These are phyloP conservation scores for Aspergillus homomorphus DNA, from an alignment of 495 filamentous ascomycete genomes.

Conservation along the genomic window DNA sequence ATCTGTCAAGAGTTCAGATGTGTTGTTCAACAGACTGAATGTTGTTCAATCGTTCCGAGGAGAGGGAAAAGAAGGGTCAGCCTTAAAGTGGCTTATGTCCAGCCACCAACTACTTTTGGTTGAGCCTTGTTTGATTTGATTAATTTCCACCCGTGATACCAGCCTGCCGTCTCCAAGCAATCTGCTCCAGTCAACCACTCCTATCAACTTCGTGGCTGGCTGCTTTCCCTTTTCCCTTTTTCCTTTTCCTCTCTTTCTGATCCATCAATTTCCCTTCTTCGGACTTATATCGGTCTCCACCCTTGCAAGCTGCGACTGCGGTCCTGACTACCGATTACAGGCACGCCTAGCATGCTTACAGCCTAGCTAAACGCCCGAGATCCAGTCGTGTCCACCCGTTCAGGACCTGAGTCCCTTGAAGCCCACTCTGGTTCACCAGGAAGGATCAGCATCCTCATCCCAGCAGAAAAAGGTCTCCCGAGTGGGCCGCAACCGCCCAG, in stretches of 20 bases:
- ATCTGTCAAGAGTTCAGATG: too few species aligned
- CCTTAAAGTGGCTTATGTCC: background rate
- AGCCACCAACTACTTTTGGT: background rate
- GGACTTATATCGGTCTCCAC: constrained; percentile 4
- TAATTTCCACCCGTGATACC: background rate
- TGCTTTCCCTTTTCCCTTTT: constrained; percentile 8
- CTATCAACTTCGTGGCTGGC: constrained; percentile 14
- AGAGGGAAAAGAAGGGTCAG: background rate
- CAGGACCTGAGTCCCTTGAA: constrained; percentile 37
- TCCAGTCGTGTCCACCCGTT: constrained; percentile 13
- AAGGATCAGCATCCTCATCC: constrained; percentile 12
- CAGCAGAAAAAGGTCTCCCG: background rate
- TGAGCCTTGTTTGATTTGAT: background rate
- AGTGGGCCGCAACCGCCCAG: constrained; percentile 1
- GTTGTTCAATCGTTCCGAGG: background rate
- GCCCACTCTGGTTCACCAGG: constrained; percentile 20
- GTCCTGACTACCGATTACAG: background rate
- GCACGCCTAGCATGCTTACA: background rate
- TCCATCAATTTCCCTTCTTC: constrained; percentile 9
- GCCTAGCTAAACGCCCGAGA: background rate
- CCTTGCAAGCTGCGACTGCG: too few species aligned
- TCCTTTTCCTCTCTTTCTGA: constrained; percentile 2
- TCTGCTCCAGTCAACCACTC: background rate
- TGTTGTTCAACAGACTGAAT: too few species aligned
- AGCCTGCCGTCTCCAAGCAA: background rate